Evolutionary conservation across 305 asterid species (phyloP), one percentile per base, ranked within the genome.

Genomic region (Salvia sclarea): DNA sequence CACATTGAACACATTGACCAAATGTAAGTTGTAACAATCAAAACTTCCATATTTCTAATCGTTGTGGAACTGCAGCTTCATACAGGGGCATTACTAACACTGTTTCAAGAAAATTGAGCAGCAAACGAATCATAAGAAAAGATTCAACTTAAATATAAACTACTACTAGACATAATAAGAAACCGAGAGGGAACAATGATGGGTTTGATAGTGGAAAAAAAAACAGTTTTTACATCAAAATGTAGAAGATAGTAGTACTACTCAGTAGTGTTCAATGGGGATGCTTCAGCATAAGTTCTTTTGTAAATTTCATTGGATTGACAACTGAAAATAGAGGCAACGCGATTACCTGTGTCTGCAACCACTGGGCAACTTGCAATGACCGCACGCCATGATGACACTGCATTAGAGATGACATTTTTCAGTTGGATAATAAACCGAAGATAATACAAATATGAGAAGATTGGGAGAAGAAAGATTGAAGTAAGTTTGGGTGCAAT

Each of bases 351-450:
- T 92, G 97, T 43, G 92, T 83, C 79, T 85, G 96, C 96, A 93
- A 81, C 98, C 98, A 93, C 69, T 90, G 95, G 65, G 98, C 96
- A 28, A 88, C 96, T 77, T 90, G 95, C 83, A 93, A 75, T 16
- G 98, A 93, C 62, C 98, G 86, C 88, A 79, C 55, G 53, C 98
- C 98, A 67, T 88, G 97, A 78, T 90, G 98, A 81, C 98, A 93
- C 97, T 93, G 94, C 84, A 82, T 60, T 24, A 57, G 47, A 71
- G 63, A 76, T 44, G 56, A 56, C 22, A 61, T 13, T 40, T 53
- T 59, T 77, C 55, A 62, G 77, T 48, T 40, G 58, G 69, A 37
- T 37, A 18, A 35, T 20, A 70, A 67, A 59, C 21, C 25, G 16
- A 66, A 56, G 47, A 35, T 20, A n/a, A 17, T 21, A 21, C 1